These are phyloP conservation scores for Gnaphalium uliginosum DNA, from an alignment of 129 eudicot species.

Conservation along the genomic window DNA sequence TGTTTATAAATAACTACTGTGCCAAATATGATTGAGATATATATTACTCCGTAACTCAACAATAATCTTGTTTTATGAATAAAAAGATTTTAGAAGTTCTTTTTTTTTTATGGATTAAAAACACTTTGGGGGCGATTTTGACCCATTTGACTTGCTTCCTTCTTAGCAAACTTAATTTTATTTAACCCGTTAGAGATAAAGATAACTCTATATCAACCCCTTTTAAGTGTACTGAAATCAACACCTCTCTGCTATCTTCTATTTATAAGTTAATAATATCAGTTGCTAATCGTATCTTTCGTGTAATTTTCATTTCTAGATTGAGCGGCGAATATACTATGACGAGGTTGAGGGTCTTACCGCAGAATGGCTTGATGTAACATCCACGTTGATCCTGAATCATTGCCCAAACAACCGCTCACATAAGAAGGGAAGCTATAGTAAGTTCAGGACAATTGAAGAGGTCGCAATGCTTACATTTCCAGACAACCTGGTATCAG, in stretches of 20 bases:
- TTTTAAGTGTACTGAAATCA: background rate
- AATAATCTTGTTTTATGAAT: background rate
- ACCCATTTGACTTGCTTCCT: background rate
- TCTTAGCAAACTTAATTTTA: background rate
- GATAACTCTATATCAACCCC: background rate
- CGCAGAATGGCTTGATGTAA: constrained; percentile 85
- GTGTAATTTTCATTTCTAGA: constrained; percentile 38
- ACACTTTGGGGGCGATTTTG: background rate
- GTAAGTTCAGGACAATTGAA: constrained; percentile 58
- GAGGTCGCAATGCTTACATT: constrained; percentile 59
- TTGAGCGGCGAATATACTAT: constrained; percentile 85
- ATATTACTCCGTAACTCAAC: background rate
- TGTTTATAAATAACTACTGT: background rate
- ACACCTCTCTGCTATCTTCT: background rate
- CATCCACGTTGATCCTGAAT: constrained; percentile 74
- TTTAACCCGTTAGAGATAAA: background rate
- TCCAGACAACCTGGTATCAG: constrained; percentile 42
- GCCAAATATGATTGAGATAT: background rate
- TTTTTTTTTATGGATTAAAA: background rate
- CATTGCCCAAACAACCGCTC: constrained; percentile 41
- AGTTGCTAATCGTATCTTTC: background rate
- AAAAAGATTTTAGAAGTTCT: background rate
- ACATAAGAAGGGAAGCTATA: constrained; percentile 53
- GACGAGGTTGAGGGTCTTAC: constrained; percentile 86
- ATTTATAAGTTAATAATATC: background rate